Evolutionary conservation across 257 asterid genomes (phyloP).

Genomic region (Nicotiana knightiana): DNA sequence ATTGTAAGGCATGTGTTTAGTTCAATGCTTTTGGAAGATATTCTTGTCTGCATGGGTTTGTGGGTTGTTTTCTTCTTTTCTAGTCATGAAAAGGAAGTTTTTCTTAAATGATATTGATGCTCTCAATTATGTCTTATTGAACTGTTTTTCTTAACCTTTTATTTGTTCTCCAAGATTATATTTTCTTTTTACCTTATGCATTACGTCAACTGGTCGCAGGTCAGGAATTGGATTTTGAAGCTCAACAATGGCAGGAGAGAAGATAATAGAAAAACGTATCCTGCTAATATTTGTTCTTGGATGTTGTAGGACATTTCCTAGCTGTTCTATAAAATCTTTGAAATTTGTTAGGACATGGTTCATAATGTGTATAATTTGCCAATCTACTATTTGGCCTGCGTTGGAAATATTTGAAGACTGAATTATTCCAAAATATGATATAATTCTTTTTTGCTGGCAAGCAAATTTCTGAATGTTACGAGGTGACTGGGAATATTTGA

Average conservation of each 20-base stretch:
- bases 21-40: neutral
- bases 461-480: neutral
- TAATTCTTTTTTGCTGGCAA: neutral
- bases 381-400: neutral
- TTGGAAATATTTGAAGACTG: neutral
- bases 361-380: neutral
- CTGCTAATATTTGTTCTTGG: neutral
- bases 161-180: neutral
- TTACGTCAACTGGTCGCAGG: constrained; percentile 21
- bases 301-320: neutral
- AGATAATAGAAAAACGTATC: constrained; percentile 48
- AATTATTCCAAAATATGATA: neutral
- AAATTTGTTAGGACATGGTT: neutral
- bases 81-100: neutral
- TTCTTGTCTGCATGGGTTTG: neutral
- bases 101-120: neutral
- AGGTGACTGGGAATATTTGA: neutral
- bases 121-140: neutral
- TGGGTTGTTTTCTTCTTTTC: neutral
- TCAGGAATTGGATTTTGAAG: constrained; percentile 26
- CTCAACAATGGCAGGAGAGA: constrained; percentile 48
- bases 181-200: neutral
- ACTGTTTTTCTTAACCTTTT: neutral
- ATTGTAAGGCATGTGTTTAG: neutral
- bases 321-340: neutral